phyloP scores from a whole-genome alignment of 495 filamentous ascomycete genomes.

The Cercophora samala region DNA sequence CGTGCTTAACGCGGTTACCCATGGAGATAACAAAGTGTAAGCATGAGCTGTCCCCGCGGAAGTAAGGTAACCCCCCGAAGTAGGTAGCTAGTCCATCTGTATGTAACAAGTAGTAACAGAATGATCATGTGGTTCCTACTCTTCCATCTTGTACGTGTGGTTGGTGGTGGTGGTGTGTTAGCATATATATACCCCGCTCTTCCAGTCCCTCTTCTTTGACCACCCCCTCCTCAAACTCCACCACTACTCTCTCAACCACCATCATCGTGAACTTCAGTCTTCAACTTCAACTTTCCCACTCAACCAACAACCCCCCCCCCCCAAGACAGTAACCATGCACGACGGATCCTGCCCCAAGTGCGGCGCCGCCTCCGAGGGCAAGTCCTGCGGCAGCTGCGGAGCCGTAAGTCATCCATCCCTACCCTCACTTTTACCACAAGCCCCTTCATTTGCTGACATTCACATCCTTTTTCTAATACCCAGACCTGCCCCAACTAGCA shows the following conservation, averaged over 20 bases:
- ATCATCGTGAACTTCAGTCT: neutral
- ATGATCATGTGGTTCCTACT: neutral
- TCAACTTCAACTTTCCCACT: neutral
- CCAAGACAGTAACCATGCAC: conserved; percentile 40
- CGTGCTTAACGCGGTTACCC: neutral
- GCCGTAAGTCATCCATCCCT: conserved; percentile 44
- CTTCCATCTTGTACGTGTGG: neutral
- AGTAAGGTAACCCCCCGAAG: too few relatives aligned
- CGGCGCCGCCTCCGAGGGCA: conserved; percentile 42
- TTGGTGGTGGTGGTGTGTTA: neutral
- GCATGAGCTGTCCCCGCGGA: too few relatives aligned
- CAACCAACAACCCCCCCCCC: neutral
- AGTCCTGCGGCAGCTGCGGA: conserved; percentile 49
- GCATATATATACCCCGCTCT: neutral
- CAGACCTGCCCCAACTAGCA: conserved; percentile 29
- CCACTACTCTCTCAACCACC: neutral
- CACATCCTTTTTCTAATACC: neutral
- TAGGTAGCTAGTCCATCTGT: neutral
- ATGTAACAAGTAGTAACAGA: neutral
- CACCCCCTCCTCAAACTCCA: neutral
- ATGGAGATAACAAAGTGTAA: neutral
- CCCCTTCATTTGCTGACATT: neutral
- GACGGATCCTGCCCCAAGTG: conserved; percentile 49
- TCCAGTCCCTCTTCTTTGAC: neutral
- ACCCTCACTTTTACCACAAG: conserved; percentile 2